Evolutionary conservation across 768 basidiomycete species (phyloP), one percentile per base, ranked within the genome.

Genomic region (Xerocomellus chrysenteron): DNA sequence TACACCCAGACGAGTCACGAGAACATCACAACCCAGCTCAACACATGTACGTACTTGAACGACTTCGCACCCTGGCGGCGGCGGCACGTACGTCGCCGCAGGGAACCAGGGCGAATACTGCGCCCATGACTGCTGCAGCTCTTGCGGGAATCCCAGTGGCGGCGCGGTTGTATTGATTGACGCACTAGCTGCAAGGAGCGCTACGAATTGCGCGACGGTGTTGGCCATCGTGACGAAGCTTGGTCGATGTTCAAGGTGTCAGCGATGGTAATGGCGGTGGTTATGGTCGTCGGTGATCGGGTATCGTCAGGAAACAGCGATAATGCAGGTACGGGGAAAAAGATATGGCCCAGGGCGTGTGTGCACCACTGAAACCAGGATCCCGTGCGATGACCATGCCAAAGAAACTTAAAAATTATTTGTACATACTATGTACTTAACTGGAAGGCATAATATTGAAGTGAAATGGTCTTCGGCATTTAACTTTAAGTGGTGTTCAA

Each of bases 91-190:
- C 21, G 60, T 51, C 16, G 65, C 74, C 0, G 70, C 74, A 3
- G 84, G 71, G 56, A 75, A 79, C 65, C 77, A 87, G 0, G 87
- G 86, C 35, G 83, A 75, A 65, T 86, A 87, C 53, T 80, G 74
- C 5, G 75, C 83, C 85, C 84, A 87, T 1, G 74, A 69, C 47
- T 71, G 62, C 33, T 63, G 50, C 42, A 68, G 33, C 1, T 28
- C 53, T 30, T 50, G 43, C 5, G 61, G 57, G 5, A 63, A 46
- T 6, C 52, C 61, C 19, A 61, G 36, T 2, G 39, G 13, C 2
- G 59, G 57, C 1, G 59, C 49, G 12, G 62, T 65, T 12, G 10
- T 26, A 5, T 54, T 41, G 37, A 56, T 47, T 40, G 48, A 47
- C 16, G 26, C 11, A 12, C 16, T 19, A 33, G 50, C 44, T 7